A percentile compares a stretch with the other conserved stretches of the same genome.
These are phyloP conservation scores for Porogramme epimiltina DNA, from an alignment of 1,284 basidiomycete species.

Conservation along the genomic window DNA sequence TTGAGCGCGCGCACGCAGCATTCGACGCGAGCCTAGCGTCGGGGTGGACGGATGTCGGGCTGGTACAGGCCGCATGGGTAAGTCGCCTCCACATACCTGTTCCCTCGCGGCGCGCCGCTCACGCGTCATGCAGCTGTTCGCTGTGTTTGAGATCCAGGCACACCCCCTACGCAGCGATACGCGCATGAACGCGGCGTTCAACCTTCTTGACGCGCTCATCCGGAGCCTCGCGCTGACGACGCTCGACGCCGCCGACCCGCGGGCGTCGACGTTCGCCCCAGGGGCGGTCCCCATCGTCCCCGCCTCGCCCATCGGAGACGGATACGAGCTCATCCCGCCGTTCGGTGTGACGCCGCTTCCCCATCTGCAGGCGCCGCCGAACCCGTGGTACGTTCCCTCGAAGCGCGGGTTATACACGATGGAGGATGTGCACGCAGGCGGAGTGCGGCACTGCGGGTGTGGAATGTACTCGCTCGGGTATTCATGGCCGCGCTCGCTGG, in stretches of 20 bases:
- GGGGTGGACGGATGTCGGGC: conserved; percentile 66
- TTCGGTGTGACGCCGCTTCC: too few relatives aligned
- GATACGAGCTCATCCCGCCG: too few relatives aligned
- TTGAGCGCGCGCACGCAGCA: conserved; percentile 66
- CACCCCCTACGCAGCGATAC: conserved; percentile 57
- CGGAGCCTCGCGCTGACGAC: conserved; percentile 55
- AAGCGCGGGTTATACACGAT: too few relatives aligned
- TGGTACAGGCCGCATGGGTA: conserved; percentile 77
- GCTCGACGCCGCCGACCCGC: conserved; percentile 43
- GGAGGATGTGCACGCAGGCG: too few relatives aligned
- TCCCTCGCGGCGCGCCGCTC: not conserved
- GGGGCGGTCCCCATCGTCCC: conserved; percentile 17
- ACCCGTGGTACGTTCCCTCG: too few relatives aligned
- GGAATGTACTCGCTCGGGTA: conserved; percentile 49
- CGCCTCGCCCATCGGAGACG: too few relatives aligned
- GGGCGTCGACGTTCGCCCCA: conserved; percentile 43
- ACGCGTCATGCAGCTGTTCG: conserved; percentile 53
- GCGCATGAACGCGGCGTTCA: conserved; percentile 55
- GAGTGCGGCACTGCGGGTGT: conserved; percentile 49
- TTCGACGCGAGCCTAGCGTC: conserved; percentile 70
- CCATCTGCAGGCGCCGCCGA: too few relatives aligned
- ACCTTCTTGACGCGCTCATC: conserved; percentile 67
- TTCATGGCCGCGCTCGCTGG: conserved; percentile 47
- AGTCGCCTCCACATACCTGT: conserved; percentile 16
- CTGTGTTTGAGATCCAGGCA: conserved; percentile 69